Percentiles rank a stretch among this genome's conserved stretches.
Evolutionary conservation across 2,329 filamentous ascomycete genomes (phyloP).

Genomic region (Ambrosiella xylebori): DNA sequence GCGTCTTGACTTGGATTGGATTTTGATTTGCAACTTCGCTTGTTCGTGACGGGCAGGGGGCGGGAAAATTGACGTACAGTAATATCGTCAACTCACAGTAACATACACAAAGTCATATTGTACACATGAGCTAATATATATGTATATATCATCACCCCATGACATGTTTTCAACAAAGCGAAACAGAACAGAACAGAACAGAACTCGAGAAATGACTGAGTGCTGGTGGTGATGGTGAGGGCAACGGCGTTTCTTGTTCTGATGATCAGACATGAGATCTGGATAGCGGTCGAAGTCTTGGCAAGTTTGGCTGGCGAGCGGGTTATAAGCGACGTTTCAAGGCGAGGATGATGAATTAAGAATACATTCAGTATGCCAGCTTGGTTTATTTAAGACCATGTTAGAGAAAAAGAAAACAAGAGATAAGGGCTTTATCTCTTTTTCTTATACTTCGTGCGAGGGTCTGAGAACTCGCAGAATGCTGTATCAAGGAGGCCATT

Average conservation of each 20-base stretch:
- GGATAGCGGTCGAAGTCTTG: not conserved
- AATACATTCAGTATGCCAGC: not conserved
- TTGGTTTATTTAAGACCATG: not conserved
- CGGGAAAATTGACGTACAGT: not conserved
- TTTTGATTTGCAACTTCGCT: not conserved
- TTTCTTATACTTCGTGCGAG: too few relatives aligned
- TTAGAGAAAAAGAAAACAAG: not conserved
- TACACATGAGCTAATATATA: not conserved
- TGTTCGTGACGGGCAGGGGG: not conserved
- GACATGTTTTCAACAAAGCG: too few relatives aligned
- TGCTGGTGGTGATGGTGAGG: not conserved
- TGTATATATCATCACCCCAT: not conserved
- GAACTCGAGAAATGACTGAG: not conserved
- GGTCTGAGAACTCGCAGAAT: too few relatives aligned
- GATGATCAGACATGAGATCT: not conserved
- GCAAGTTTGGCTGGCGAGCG: not conserved
- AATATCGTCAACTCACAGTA: not conserved
- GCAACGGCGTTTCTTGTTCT: not conserved
- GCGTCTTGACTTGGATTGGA: not conserved
- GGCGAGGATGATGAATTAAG: not conserved
- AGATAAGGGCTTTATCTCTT: not conserved
- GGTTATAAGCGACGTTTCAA: not conserved
- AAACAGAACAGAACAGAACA: not conserved
- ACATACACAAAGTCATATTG: not conserved
- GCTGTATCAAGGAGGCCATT: too few relatives aligned